Evolutionary conservation across 2,329 filamentous ascomycete species (phyloP), one percentile per base, ranked within the genome.

Genomic region (Balansia obtecta): DNA sequence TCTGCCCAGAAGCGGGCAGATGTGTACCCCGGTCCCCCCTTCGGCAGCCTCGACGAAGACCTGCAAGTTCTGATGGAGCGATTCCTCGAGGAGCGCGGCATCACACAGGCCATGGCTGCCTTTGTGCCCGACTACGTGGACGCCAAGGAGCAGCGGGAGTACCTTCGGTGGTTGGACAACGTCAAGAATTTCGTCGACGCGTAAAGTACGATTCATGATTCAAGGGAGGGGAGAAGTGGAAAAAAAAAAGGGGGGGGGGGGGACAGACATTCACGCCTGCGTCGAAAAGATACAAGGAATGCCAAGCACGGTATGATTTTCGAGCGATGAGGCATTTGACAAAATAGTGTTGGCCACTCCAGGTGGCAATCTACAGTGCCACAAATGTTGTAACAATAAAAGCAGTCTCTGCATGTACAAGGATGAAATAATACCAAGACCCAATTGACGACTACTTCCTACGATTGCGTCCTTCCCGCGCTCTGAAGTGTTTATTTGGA

Each of bases 71-170:
- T 95, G 60, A 77, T 97, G 66, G 91, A 97, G 77, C 82, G 85
- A 60, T 98, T 91, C 73, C 79, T 98, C 56, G 89, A 95, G 69
- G 93, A 96, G 78, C 82, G 93, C 60, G 93, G 91, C 56, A 81
- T 98, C 70, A 88, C 91, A 63, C 83, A 85, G 60, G 80, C 84
- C 52, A 79, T 98, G 60, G 91, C 90, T 49, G 73, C 90, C 58
- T 96, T 97, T 69, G 84, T 95, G 43, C 88, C 90, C 38, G 90
- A 97, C 68, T 98, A 95, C 73, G 90, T 97, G 63, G 89, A 97
- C 66, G 81, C 86, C 71, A 98, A 98, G 83, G 93, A 98, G 80
- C 91, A 97, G 80, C 86, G 83, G 72, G 93, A 98, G 77, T 98
- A 98, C 70, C 73, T 94, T 54, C 73, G 78, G 57, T 98, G 94